These are phyloP conservation scores for Hymenoscyphus scutula DNA, from an alignment of 2,329 filamentous ascomycete genomes.

Conservation along the genomic window DNA sequence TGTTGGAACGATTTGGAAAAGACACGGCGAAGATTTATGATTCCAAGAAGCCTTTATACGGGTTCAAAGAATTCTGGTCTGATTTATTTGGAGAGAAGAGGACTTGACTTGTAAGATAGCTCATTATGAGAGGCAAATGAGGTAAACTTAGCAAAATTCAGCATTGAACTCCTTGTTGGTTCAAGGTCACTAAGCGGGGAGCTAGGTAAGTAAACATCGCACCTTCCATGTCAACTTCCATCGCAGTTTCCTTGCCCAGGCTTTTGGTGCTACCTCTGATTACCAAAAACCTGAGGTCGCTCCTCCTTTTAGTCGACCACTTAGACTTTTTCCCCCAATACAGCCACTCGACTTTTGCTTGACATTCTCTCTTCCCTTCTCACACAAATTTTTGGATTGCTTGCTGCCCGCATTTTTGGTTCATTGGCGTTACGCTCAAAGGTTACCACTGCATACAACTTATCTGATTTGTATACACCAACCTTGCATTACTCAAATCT, in stretches of 20 bases:
- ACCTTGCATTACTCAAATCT: not conserved
- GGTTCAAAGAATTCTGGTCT: constrained; percentile 84
- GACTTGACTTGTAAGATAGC: constrained; percentile 13
- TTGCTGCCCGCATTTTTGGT: not conserved
- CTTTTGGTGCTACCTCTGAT: not conserved
- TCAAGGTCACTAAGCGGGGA: not conserved
- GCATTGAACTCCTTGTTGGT: not conserved
- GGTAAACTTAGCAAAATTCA: not conserved
- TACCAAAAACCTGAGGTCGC: not conserved
- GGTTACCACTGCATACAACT: constrained; percentile 2
- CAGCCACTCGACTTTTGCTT: not conserved
- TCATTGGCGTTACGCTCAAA: constrained; percentile 1
- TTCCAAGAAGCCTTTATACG: constrained; percentile 72
- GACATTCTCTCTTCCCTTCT: not conserved
- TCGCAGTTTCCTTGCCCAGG: not conserved
- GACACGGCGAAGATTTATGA: constrained; percentile 66
- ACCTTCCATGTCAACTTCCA: not conserved
- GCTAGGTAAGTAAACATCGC: not conserved
- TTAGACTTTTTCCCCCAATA: not conserved
- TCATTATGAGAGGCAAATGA: not conserved
- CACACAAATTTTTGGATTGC: not conserved
- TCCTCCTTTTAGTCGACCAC: not conserved
- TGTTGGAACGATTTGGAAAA: constrained; percentile 61
- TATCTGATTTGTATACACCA: not conserved
- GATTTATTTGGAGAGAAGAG: constrained; percentile 58